Evolutionary conservation across 805 yeast genomes (phyloP).

Genomic region (Candida multigemmis): DNA sequence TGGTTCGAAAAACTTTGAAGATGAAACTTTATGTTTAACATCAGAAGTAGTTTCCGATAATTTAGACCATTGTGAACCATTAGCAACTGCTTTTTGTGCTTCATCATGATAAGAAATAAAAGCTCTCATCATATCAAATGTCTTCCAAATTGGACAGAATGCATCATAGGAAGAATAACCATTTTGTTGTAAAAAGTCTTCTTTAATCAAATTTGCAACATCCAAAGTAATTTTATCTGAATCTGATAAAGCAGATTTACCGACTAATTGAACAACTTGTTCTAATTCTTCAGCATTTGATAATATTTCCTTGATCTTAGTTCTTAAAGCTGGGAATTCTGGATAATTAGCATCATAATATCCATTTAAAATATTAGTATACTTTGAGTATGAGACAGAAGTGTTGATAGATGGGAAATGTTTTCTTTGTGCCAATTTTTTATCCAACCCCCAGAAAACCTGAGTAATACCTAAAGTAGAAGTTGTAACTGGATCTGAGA

Average conservation of each 20-base stretch:
- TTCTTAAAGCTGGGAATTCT: constrained; percentile 85
- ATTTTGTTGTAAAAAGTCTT: constrained; percentile 97
- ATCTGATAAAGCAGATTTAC: constrained; percentile 95
- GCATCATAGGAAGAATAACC: constrained; percentile 98
- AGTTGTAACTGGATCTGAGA: constrained; percentile 99
- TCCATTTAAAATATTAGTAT: constrained; percentile 77
- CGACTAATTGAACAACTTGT: constrained; percentile 98
- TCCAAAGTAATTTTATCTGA: constrained; percentile 95
- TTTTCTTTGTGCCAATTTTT: constrained; percentile 98
- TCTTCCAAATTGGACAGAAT: constrained; percentile 99
- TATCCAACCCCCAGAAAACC: constrained; percentile 99
- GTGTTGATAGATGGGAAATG: constrained; percentile 99
- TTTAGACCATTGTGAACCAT: constrained; percentile 93
- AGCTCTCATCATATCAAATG: constrained; percentile 95
- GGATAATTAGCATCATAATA: constrained; percentile 83
- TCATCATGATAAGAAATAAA: constrained; percentile 89
- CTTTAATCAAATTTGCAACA: constrained; percentile 85
- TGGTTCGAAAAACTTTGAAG: constrained; percentile 95
- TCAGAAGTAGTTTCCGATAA: constrained; percentile 83
- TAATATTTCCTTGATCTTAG: constrained; percentile 86
- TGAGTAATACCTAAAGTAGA: constrained; percentile 99
- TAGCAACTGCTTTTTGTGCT: constrained; percentile 93
- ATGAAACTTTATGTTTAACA: constrained; percentile 86
- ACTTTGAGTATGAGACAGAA: constrained; percentile 92
- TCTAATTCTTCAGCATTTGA: constrained; percentile 97